phyloP scores from a whole-genome alignment of 371 early-diverging fungal species.

The Rhizomucor pusillus region DNA sequence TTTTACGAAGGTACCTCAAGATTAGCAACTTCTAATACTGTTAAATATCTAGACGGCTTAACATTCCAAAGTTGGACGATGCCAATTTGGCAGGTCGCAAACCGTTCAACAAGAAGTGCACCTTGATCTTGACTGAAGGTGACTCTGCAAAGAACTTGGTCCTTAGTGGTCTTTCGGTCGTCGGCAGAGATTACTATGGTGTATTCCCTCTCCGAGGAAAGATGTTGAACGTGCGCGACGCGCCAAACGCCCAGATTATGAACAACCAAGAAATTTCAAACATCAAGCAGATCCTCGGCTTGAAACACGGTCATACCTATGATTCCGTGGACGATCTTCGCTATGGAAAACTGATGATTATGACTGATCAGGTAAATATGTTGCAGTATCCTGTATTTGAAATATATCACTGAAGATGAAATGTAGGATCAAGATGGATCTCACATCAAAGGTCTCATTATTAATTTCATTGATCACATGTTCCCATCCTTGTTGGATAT shows the following conservation, averaged over 20 bases:
- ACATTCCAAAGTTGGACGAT: conserved; percentile 97
- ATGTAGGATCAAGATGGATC: conserved; percentile 96
- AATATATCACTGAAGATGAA: background rate
- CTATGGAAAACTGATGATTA: conserved; percentile 99
- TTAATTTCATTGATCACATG: conserved; percentile 98
- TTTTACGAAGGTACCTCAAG: conserved; percentile 62
- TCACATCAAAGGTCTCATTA: conserved; percentile 99
- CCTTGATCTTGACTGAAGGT: conserved; percentile 99
- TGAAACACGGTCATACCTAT: conserved; percentile 92
- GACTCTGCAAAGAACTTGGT: conserved; percentile 99
- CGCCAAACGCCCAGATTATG: conserved; percentile 74
- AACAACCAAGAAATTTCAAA: conserved; percentile 90
- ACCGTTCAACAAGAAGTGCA: conserved; percentile 78
- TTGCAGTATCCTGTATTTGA: background rate
- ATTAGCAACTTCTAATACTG: conserved; percentile 97
- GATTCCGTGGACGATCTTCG: conserved; percentile 74
- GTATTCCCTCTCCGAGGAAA: conserved; percentile 99
- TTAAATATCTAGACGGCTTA: conserved; percentile 65
- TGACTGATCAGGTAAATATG: conserved; percentile 94
- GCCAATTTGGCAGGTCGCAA: conserved; percentile 95
- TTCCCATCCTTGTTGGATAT: conserved; percentile 96
- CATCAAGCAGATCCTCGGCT: conserved; percentile 97
- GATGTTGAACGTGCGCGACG: conserved; percentile 98
- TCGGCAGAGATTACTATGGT: conserved; percentile 96
- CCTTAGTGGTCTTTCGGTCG: conserved; percentile 89